phyloP scores from a whole-genome alignment of 192 early-diverging fungal species.

The Diversispora eburnea region DNA sequence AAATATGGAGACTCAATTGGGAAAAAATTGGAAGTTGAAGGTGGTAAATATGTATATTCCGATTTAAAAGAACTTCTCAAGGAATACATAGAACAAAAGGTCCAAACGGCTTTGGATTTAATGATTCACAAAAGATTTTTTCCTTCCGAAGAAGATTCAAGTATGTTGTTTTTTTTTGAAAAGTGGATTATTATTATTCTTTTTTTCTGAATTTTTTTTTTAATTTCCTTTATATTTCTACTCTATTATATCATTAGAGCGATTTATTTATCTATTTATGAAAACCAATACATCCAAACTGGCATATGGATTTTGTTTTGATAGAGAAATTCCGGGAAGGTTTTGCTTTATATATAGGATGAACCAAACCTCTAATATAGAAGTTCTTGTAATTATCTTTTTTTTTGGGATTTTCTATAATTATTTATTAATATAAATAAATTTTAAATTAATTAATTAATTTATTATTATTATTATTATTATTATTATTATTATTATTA shows the following conservation, averaged over 20 bases:
- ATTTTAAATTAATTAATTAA: no score
- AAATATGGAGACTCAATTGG: conserved; percentile 64
- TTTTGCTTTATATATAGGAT: conserved; percentile 51
- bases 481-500: neutral
- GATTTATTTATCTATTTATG: conserved; percentile 45
- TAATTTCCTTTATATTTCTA: neutral
- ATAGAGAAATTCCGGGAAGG: conserved; percentile 63
- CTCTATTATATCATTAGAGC: conserved; percentile 33
- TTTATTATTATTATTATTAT: no score
- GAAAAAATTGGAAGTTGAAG: conserved; percentile 49
- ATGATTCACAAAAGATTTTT: conserved; percentile 77
- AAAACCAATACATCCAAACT: conserved; percentile 62
- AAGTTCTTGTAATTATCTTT: no score
- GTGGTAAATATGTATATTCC: conserved; percentile 67
- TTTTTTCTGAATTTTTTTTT: neutral
- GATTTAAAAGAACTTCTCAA: conserved; percentile 92
- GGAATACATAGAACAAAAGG: conserved; percentile 82
- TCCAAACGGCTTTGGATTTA: conserved; percentile 63
- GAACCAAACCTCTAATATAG: neutral
- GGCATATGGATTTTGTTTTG: conserved; percentile 78
- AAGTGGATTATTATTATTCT: neutral
- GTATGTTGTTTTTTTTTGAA: conserved; percentile 42
- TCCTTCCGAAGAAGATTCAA: conserved; percentile 52
- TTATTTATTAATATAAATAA: no score
- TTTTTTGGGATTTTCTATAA: no score